phyloP scores from a whole-genome alignment of 116 monocot genomes.

The Papilionanthe hybrid region DNA sequence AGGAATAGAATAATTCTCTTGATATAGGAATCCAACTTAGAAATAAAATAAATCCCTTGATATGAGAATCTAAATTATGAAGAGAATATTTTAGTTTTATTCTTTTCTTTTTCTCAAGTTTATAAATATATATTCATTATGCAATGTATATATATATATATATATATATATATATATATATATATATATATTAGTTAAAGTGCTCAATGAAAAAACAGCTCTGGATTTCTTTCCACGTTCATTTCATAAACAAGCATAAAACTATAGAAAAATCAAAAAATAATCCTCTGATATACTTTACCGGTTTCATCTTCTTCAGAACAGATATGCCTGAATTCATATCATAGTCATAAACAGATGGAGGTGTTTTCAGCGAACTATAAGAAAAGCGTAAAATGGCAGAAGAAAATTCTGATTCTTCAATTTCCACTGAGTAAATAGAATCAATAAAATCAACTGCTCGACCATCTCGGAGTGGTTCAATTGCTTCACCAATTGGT shows the following conservation, averaged over 20 bases:
- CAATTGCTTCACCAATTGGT: conserved; percentile 52
- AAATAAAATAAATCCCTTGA: too few species aligned
- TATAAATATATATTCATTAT: too few species aligned
- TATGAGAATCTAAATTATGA: too few species aligned
- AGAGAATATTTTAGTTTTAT: too few species aligned
- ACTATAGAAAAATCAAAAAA: not conserved
- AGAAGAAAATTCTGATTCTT: conserved; percentile 68
- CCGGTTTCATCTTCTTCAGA: conserved; percentile 80
- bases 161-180: too few species aligned
- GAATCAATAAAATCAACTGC: conserved; percentile 77
- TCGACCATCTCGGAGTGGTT: conserved; percentile 47
- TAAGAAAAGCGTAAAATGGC: conserved; percentile 76
- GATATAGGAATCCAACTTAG: too few species aligned
- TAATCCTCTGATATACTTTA: conserved; percentile 19
- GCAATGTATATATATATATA: too few species aligned
- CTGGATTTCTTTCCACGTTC: too few species aligned
- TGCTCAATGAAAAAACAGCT: too few species aligned
- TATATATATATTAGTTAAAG: too few species aligned
- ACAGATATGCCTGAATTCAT: conserved; percentile 73
- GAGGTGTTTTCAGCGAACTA: conserved; percentile 88
- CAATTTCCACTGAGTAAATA: conserved; percentile 55
- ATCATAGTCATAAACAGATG: conserved; percentile 84
- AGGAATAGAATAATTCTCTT: too few species aligned
- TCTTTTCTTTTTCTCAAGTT: too few species aligned
- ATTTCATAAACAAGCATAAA: not conserved